A percentile compares a stretch with the other conserved stretches of the same genome.
phyloP scores from a whole-genome alignment of 352 stramenopile species.

The Phytopythium oedochilum region DNA sequence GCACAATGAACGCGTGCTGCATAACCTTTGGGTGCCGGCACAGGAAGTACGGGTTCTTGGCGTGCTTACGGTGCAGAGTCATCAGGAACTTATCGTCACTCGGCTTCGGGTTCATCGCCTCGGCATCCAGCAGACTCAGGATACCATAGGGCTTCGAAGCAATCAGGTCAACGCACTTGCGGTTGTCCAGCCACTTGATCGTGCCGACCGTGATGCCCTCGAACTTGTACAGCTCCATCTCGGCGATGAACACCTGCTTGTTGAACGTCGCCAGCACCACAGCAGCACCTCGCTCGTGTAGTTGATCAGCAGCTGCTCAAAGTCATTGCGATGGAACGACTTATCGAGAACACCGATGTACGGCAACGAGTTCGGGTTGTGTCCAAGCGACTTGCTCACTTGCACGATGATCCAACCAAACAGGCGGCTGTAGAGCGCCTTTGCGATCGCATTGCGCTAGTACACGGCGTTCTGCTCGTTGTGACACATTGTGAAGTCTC shows the following conservation, averaged over 20 bases:
- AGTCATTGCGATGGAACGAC: conserved; percentile 89
- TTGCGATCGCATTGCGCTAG: conserved; percentile 89
- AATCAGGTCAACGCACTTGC: conserved; percentile 89
- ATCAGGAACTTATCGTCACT: conserved; percentile 86
- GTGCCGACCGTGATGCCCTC: conserved; percentile 88
- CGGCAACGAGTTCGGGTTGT: conserved; percentile 68
- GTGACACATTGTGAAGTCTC: conserved; percentile 80
- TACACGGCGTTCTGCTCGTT: conserved; percentile 85
- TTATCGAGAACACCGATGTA: conserved; percentile 92
- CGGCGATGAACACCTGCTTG: conserved; percentile 87
- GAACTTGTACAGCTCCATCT: conserved; percentile 89
- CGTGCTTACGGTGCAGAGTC: conserved; percentile 80
- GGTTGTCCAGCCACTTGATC: conserved; percentile 91
- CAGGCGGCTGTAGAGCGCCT: conserved; percentile 90
- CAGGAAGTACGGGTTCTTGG: conserved; percentile 82
- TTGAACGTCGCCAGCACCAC: conserved; percentile 88
- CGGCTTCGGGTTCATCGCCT: conserved; percentile 88
- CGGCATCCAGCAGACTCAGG: conserved; percentile 74
- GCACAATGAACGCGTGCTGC: conserved; percentile 87
- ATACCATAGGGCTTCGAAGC: conserved; percentile 79
- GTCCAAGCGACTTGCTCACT: conserved; percentile 86
- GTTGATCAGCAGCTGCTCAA: conserved; percentile 89
- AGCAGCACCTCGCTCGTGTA: conserved; percentile 89
- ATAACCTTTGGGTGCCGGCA: conserved; percentile 86
- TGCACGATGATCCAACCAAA: conserved; percentile 93